Evolutionary conservation across 106 monocot genomes (phyloP), one percentile per base, ranked within the genome.

Genomic region (Allium fistulosum): DNA sequence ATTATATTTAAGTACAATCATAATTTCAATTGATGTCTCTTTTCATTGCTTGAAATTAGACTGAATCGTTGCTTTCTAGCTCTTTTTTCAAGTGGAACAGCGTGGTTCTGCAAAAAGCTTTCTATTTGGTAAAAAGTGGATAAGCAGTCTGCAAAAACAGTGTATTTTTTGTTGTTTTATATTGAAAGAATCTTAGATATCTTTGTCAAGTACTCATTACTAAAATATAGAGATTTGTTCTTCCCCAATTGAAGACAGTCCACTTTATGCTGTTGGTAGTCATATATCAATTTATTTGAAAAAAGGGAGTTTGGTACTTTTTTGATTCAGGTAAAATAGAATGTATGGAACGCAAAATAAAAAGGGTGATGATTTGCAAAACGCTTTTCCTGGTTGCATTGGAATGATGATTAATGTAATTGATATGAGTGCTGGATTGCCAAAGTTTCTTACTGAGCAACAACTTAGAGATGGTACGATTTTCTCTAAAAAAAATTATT

Each of bases 341-440:
- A 79, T 81, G 81, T 76, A 65, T 47, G 84, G 70, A 10, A 53
- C 51, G 64, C 72, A 70, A 63, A 73, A 75, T 26, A 80, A 59
- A 52, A 83, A 71, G 61, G 74, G 63, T 48, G 61, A 77, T 28
- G 68, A 80, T 70, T 61, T 80, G 62, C 75, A 74, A 67, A 72
- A 71, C 48, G 75, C 73, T 6, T 26, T 74, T 37, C 71, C 63
- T 8, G 63, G 83, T 59, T 88, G 79, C 63, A 77, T 81, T 77
- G 83, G 84, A 37, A 82, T 78, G 79, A 81, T 88, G 88, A 81
- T 88, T 47, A 81, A 81, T 74, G 63, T 85, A 37, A 85, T 92
- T 59, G 84, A 82, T 62, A 59, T 84, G 65, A 90, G 75, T 64
- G 63, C 48, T 4, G 69, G 76, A 52, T 77, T 80, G 63, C 66